Evolutionary conservation across 75 land plant genomes (phyloP).

Genomic region (Adiantum capillusveneris): DNA sequence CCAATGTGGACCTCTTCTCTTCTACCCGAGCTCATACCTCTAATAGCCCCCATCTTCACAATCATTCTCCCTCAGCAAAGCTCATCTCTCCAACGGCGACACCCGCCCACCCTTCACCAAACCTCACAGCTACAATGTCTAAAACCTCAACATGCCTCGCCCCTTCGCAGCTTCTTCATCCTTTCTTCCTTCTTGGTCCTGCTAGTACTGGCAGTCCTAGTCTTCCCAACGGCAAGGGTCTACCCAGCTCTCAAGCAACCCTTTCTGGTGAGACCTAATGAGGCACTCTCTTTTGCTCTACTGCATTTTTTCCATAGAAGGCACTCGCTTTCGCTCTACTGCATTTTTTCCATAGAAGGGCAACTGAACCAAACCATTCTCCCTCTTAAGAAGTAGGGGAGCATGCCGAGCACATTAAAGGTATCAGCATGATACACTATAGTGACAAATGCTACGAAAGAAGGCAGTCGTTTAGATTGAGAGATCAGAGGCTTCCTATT

Average conservation of each 20-base stretch:
- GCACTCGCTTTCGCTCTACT: too few relatives aligned
- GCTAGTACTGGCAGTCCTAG: not conserved
- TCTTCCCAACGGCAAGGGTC: not conserved
- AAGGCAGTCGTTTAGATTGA: too few relatives aligned
- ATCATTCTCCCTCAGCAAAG: too few relatives aligned
- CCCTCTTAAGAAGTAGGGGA: slow-evolving; percentile 23
- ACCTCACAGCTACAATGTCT: too few relatives aligned
- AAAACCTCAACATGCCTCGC: too few relatives aligned
- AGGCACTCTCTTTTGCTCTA: not conserved
- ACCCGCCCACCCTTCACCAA: too few relatives aligned
- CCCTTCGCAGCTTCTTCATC: slow-evolving; percentile 9
- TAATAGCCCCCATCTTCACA: too few relatives aligned
- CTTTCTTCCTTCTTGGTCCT: slow-evolving; percentile 8
- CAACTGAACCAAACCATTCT: slow-evolving; percentile 32
- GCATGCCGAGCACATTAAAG: slow-evolving; percentile 13
- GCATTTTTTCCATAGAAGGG: too few relatives aligned
- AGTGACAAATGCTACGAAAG: too few relatives aligned
- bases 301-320: not conserved
- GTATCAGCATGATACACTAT: not conserved
- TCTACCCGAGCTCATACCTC: too few relatives aligned
- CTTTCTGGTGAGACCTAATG: not conserved
- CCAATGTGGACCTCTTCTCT: slow-evolving; percentile 40
- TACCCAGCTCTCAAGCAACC: not conserved
- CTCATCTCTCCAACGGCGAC: too few relatives aligned
- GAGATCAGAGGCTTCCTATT: slow-evolving; percentile 8